Conservation (phyloP, 1,284 basidiomycete genomes). For the Leccinum angustisporum region DNA sequence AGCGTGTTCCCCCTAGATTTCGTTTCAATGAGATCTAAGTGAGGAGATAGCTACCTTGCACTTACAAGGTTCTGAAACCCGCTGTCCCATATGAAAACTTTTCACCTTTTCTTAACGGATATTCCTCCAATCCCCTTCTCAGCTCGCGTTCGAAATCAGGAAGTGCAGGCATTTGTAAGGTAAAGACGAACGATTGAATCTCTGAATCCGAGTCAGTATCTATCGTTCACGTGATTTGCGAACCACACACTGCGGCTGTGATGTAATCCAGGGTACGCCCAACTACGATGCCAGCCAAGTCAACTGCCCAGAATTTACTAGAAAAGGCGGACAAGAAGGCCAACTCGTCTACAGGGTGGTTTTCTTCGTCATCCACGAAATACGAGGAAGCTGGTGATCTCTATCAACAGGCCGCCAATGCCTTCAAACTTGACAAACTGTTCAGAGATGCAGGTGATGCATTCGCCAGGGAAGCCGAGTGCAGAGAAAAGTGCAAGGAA, state of each 20-base stretch:
- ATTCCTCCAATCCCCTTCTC: slow-evolving; percentile 50
- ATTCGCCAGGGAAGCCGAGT: slow-evolving; percentile 88
- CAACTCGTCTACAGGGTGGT: slow-evolving; percentile 82
- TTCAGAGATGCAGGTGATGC: slow-evolving; percentile 91
- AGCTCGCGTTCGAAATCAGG: slow-evolving; percentile 35
- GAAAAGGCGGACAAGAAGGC: slow-evolving; percentile 94
- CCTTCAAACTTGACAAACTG: slow-evolving; percentile 91
- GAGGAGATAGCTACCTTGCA: slow-evolving; percentile 17
- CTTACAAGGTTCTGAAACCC: slow-evolving; percentile 90
- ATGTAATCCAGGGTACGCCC: not conserved
- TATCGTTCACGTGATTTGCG: not conserved
- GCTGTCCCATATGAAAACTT: slow-evolving; percentile 92
- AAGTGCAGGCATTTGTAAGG: slow-evolving; percentile 30
- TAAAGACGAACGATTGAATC: not conserved
- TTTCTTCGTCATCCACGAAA: slow-evolving; percentile 76
- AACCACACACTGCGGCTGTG: not conserved
- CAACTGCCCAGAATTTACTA: slow-evolving; percentile 63
- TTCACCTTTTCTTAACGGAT: slow-evolving; percentile 63
- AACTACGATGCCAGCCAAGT: slow-evolving; percentile 44
- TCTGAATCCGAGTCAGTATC: not conserved
- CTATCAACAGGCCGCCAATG: slow-evolving; percentile 92
- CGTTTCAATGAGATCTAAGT: slow-evolving; percentile 19
- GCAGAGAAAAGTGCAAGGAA: slow-evolving; percentile 84
- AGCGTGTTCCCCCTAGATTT: slow-evolving; percentile 69
- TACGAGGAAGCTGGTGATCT: slow-evolving; percentile 94